phyloP scores from a whole-genome alignment of 768 basidiomycete genomes.

The Hericium erinaceus region DNA sequence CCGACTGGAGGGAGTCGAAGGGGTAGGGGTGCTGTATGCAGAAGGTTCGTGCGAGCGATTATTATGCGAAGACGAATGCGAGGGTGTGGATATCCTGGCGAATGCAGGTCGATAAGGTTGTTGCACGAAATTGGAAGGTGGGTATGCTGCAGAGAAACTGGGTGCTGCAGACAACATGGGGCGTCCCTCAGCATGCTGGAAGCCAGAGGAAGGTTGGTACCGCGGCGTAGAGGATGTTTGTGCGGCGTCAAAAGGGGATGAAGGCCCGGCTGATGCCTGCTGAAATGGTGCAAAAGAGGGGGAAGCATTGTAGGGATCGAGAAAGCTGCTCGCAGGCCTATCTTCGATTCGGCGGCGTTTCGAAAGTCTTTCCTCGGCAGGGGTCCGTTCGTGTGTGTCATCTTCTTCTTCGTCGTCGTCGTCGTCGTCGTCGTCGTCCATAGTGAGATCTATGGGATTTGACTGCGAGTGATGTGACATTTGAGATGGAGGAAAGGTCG shows the following conservation, averaged over 20 bases:
- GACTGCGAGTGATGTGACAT: slow-evolving; percentile 30
- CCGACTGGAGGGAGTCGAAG: slow-evolving; percentile 1
- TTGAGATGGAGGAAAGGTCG: slow-evolving; percentile 1
- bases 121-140: not conserved
- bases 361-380: slow-evolving; percentile 6
- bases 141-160: not conserved
- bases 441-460: slow-evolving; percentile 62
- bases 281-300: not conserved
- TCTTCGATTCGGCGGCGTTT: slow-evolving; percentile 9
- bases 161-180: not conserved
- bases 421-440: slow-evolving; percentile 51
- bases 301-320: not conserved
- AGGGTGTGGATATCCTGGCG: slow-evolving; percentile 29
- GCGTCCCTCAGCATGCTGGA: not conserved
- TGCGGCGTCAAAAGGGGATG: not conserved
- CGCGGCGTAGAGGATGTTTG: not conserved
- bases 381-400: slow-evolving; percentile 24
- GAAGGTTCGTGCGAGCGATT: not conserved
- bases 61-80: slow-evolving; percentile 24
- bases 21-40: not conserved
- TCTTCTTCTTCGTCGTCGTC: slow-evolving; percentile 42
- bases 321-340: not conserved
- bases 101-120: slow-evolving; percentile 41
- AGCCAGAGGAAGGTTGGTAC: not conserved
- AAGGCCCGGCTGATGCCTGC: not conserved